A percentile compares a stretch with the other conserved stretches of the same genome.
phyloP scores from a whole-genome alignment of 257 asterid species.

The Verbascum thapsus region DNA sequence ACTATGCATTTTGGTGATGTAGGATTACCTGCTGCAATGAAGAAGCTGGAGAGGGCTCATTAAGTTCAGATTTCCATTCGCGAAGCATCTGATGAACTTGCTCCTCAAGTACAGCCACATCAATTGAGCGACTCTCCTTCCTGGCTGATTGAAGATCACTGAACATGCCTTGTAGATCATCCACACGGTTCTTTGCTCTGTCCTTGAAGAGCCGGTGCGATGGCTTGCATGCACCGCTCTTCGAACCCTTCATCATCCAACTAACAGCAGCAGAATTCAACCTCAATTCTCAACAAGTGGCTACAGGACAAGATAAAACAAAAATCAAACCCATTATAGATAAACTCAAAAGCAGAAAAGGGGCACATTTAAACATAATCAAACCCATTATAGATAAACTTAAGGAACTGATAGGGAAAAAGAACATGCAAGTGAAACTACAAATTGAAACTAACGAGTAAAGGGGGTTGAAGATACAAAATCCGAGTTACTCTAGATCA shows the following conservation, averaged over 20 bases:
- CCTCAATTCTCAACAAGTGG: conserved; percentile 31
- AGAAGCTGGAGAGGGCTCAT: conserved; percentile 95
- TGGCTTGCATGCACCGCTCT: conserved; percentile 79
- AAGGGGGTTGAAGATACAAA: conserved; percentile 1
- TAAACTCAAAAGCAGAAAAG: background rate
- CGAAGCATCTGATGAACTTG: conserved; percentile 99
- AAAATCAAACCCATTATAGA: conserved; percentile 12
- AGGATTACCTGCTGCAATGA: conserved; percentile 79
- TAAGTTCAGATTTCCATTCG: conserved; percentile 92
- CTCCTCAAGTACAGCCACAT: conserved; percentile 86
- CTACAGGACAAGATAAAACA: conserved; percentile 37
- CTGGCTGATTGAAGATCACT: conserved; percentile 81
- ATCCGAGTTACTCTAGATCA: background rate
- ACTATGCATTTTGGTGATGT: conserved; percentile 6
- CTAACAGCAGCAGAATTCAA: conserved; percentile 23
- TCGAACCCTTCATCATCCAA: conserved; percentile 79
- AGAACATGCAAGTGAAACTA: conserved; percentile 21
- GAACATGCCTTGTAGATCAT: conserved; percentile 94
- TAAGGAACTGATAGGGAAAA: background rate
- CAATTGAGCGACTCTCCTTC: conserved; percentile 85
- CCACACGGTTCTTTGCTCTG: conserved; percentile 89
- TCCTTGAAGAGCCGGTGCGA: conserved; percentile 94
- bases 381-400: background rate
- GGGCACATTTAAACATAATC: background rate
- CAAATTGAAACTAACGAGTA: background rate